A percentile compares a stretch with the other conserved stretches of the same genome.
phyloP scores from a whole-genome alignment of 192 early-diverging fungal species.

The Dimargaris cristalligena region DNA sequence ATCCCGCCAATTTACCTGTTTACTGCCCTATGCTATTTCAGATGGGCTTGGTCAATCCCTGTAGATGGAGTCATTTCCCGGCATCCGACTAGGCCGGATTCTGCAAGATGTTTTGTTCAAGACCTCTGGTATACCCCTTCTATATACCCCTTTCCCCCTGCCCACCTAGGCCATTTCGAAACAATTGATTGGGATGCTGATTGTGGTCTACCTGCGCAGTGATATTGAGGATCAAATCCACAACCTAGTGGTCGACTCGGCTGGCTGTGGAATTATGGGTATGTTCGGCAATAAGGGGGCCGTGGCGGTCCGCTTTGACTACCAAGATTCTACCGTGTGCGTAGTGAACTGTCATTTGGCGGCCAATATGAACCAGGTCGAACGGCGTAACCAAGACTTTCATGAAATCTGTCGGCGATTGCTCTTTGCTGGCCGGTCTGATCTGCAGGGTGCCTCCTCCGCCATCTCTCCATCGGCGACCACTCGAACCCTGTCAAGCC shows the following conservation, averaged over 20 bases:
- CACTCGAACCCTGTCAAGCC: neutral
- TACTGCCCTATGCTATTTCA: conserved; percentile 31
- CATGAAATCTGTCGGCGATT: conserved; percentile 62
- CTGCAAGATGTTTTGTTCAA: too few relatives aligned
- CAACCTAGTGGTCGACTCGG: conserved; percentile 46
- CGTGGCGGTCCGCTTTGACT: conserved; percentile 59
- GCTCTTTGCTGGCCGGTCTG: conserved; percentile 22
- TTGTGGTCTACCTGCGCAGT: conserved; percentile 58
- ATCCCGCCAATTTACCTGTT: neutral
- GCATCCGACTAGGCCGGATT: too few relatives aligned
- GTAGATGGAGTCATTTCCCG: too few relatives aligned
- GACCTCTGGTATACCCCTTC: too few relatives aligned
- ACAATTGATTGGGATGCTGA: conserved; percentile 79
- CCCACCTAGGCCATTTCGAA: conserved; percentile 40
- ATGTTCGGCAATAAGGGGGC: conserved; percentile 92
- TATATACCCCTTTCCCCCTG: too few relatives aligned
- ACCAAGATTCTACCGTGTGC: conserved; percentile 62
- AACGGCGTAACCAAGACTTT: conserved; percentile 80
- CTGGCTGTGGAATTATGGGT: conserved; percentile 75
- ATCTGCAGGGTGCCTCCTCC: neutral
- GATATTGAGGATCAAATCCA: conserved; percentile 30
- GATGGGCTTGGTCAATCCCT: too few relatives aligned
- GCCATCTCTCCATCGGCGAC: neutral
- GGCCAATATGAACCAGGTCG: conserved; percentile 55
- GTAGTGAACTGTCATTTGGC: conserved; percentile 89